phyloP scores from a whole-genome alignment of 2,329 filamentous ascomycete genomes.

The Aspergillus chevalieri region DNA sequence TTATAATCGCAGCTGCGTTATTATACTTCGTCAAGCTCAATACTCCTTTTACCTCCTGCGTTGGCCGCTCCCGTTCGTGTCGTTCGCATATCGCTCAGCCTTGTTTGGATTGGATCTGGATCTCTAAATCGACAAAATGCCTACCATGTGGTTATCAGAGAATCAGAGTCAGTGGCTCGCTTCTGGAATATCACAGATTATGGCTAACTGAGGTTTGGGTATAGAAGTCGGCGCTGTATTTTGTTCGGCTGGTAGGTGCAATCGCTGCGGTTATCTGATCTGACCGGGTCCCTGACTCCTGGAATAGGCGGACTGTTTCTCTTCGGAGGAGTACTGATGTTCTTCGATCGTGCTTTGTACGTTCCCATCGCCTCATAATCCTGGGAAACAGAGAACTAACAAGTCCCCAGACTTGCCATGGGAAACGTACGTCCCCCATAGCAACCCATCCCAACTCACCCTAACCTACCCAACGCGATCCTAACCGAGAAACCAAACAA shows the following conservation, averaged over 20 bases:
- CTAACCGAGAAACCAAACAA: not conserved
- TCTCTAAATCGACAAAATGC: slow-evolving; percentile 50
- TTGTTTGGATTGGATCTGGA: not conserved
- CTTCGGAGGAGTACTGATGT: slow-evolving; percentile 86
- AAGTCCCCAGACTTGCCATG: slow-evolving; percentile 72
- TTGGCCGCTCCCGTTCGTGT: not conserved
- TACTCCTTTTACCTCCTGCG: not conserved
- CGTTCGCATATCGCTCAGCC: not conserved
- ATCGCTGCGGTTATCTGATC: slow-evolving; percentile 3
- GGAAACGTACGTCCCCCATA: slow-evolving; percentile 63
- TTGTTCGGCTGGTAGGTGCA: slow-evolving; percentile 84
- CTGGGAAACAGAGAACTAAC: slow-evolving; percentile 3
- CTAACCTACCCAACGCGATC: slow-evolving; percentile 1
- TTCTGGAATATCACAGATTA: not conserved
- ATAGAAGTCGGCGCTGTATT: slow-evolving; percentile 94
- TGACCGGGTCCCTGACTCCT: slow-evolving; percentile 7
- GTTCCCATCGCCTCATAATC: slow-evolving; percentile 24
- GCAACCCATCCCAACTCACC: slow-evolving; percentile 4
- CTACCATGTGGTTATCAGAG: slow-evolving; percentile 93
- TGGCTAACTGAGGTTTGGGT: slow-evolving; percentile 12
- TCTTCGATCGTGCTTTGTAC: slow-evolving; percentile 95
- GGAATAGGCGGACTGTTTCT: slow-evolving; percentile 82
- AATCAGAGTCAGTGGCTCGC: slow-evolving; percentile 68
- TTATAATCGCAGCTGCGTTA: too few relatives aligned
- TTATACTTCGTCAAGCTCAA: not conserved